Conservation (phyloP, 2,329 filamentous ascomycete species). For the Talaromyces piceae region DNA sequence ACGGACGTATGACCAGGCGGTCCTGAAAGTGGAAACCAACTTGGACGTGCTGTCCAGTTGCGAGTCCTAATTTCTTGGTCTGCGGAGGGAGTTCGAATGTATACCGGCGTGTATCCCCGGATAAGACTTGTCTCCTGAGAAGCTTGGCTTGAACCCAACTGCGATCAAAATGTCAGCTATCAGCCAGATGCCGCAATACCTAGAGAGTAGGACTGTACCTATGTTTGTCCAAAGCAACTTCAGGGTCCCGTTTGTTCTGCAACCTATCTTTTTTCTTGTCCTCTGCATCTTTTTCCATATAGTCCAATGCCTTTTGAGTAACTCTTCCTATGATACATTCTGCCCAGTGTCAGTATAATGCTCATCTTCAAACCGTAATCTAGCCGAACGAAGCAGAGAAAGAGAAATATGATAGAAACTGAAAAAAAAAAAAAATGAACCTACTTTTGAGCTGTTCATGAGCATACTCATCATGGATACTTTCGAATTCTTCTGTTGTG, state of each 20-base stretch:
- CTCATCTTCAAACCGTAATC: too few species aligned
- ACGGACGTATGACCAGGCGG: constrained; percentile 44
- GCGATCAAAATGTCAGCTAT: constrained; percentile 32
- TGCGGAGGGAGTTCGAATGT: constrained; percentile 40
- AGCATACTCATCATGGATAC: constrained; percentile 46
- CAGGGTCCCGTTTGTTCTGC: constrained; percentile 18
- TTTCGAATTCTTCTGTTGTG: constrained; percentile 44
- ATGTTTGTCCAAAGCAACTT: constrained; percentile 11
- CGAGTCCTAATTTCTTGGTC: constrained; percentile 39
- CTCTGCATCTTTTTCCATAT: constrained; percentile 39
- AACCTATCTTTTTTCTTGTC: constrained; percentile 23
- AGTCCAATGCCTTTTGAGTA: constrained; percentile 43
- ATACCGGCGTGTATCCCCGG: constrained; percentile 40
- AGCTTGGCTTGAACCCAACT: constrained; percentile 43
- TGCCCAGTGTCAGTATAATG: constrained; percentile 14
- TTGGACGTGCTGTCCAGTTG: constrained; percentile 47
- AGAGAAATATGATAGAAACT: neutral
- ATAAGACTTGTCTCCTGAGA: constrained; percentile 30
- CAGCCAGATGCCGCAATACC: too few species aligned
- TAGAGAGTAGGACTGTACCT: neutral
- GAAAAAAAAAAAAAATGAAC: neutral
- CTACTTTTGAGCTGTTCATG: constrained; percentile 42
- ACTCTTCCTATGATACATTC: constrained; percentile 46
- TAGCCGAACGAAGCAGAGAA: too few species aligned
- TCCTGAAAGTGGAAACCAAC: constrained; percentile 48